Conservation (phyloP, 2,329 filamentous ascomycete genomes). For the Aspergillus sp. region DNA sequence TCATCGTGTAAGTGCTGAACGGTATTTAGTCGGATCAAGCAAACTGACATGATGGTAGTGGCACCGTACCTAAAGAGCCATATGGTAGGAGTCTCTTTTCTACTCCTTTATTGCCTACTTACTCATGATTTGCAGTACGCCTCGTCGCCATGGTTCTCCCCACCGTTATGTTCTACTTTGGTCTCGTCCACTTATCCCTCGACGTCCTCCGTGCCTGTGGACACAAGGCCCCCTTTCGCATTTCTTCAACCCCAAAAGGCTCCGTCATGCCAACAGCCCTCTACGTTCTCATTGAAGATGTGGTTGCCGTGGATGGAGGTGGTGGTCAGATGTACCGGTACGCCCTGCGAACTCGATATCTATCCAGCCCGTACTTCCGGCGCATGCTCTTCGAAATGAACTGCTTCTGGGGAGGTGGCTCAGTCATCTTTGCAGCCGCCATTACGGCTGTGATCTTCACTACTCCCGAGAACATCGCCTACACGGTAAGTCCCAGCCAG, state of each 20-base stretch:
- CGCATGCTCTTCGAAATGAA: slow-evolving; percentile 52
- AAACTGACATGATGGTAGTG: slow-evolving; percentile 22
- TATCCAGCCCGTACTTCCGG: slow-evolving; percentile 51
- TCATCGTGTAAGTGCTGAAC: slow-evolving; percentile 34
- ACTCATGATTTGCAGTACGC: slow-evolving; percentile 24
- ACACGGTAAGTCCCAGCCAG: slow-evolving; percentile 32
- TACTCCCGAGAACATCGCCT: slow-evolving; percentile 44
- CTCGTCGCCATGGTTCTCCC: slow-evolving; percentile 42
- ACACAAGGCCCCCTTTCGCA: slow-evolving; percentile 54
- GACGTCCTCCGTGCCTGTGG: slow-evolving; percentile 38
- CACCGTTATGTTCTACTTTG: slow-evolving; percentile 44
- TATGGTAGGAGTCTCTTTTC: slow-evolving; percentile 25
- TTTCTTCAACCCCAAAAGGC: slow-evolving; percentile 60
- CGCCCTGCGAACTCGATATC: slow-evolving; percentile 48
- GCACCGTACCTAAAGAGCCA: slow-evolving; percentile 36
- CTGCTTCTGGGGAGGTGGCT: slow-evolving; percentile 53
- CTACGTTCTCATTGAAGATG: slow-evolving; percentile 64
- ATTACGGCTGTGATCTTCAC: slow-evolving; percentile 48
- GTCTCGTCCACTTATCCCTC: slow-evolving; percentile 36
- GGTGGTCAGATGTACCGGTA: slow-evolving; percentile 52
- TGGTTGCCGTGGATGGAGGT: slow-evolving; percentile 62
- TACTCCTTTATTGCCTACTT: slow-evolving; percentile 1
- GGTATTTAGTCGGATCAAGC: not conserved
- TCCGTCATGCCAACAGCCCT: slow-evolving; percentile 54
- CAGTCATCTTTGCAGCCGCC: slow-evolving; percentile 42